These are phyloP conservation scores for Pyrenula aspistea DNA, from an alignment of 495 filamentous ascomycete genomes.

Conservation along the genomic window DNA sequence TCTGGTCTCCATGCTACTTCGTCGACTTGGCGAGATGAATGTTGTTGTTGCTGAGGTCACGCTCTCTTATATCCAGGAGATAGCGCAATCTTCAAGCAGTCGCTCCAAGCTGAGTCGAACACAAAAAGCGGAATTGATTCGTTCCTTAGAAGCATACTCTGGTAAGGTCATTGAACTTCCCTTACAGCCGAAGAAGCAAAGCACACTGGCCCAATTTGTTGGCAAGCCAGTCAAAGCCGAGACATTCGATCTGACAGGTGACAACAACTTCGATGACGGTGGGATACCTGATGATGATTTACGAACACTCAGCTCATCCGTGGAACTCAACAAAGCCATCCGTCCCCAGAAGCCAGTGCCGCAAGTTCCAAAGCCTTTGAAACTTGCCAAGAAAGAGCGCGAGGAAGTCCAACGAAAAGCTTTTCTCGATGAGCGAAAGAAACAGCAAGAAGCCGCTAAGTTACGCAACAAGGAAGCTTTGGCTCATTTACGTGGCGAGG, in stretches of 20 bases:
- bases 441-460: conserved; percentile 61
- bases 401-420: conserved; percentile 13
- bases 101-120: conserved; percentile 62
- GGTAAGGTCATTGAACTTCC: conserved; percentile 37
- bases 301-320: conserved; percentile 31
- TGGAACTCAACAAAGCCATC: conserved; percentile 32
- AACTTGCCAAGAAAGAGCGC: conserved; percentile 24
- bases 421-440: conserved; percentile 58
- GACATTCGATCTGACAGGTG: neutral
- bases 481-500: conserved; percentile 46
- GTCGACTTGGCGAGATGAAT: conserved; percentile 54
- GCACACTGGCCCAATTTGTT: conserved; percentile 53
- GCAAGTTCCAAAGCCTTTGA: conserved; percentile 21
- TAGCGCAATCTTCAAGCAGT: conserved; percentile 42
- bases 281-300: conserved; percentile 28
- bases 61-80: conserved; percentile 46
- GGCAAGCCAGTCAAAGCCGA: conserved; percentile 23
- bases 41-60: conserved; percentile 53
- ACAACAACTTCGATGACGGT: conserved; percentile 31
- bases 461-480: conserved; percentile 56
- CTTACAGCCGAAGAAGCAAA: conserved; percentile 46
- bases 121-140: conserved; percentile 71
- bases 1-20: conserved; percentile 57
- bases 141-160: conserved; percentile 66
- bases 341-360: conserved; percentile 15